Base-by-base conservation (phyloP, 148 eudicot species). In the Camellia sinensis region DNA sequence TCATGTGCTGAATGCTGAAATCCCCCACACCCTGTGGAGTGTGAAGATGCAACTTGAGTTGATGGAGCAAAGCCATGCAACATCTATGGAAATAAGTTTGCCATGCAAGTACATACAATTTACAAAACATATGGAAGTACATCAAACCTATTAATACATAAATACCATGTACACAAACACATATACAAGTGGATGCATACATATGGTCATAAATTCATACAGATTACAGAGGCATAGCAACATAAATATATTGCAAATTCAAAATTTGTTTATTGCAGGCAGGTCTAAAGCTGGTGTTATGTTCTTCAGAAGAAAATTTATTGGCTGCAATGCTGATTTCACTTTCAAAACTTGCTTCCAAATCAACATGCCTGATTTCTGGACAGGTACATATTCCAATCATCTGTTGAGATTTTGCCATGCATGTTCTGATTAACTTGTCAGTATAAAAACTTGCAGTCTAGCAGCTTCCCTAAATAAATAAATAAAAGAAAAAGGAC, bases 321-420 rank as follows among this genome's bases (percentile, higher is more conserved):
- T 81, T 86, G 74, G 82, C 64, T 40, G 77, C 87, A 61, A 84
- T 95, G 97, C 77, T 93, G 83, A 86, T 89, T 77, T 91, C 97
- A 75, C 97, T 95, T 74, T 87, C 99, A 46, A 90, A 87, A 84
- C 85, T 95, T 82, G 92, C 93, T 81, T 83, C 83, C 56, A 88
- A 76, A 80, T 84, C 90, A 75, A 73, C 81, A 68, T 67, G 79
- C 74, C 83, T 95, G 81, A 83, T 88, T 80, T 79, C 90, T 78
- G 79, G 81, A 71, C 98, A 93, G 97, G 97, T 95, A 79, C 44
- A 15, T 76, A 15, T 76, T 76, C 41, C 63, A 15, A 18, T 67
- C 75, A 44, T 66, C 67, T 37, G 19, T 52, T 29, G 45, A 45
- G 3, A 66, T 81, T 65, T 37, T 76, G 56, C 52, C 52, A 4